Conservation (phyloP, 2,329 filamentous ascomycete genomes). For the Talaromyces sp. region DNA sequence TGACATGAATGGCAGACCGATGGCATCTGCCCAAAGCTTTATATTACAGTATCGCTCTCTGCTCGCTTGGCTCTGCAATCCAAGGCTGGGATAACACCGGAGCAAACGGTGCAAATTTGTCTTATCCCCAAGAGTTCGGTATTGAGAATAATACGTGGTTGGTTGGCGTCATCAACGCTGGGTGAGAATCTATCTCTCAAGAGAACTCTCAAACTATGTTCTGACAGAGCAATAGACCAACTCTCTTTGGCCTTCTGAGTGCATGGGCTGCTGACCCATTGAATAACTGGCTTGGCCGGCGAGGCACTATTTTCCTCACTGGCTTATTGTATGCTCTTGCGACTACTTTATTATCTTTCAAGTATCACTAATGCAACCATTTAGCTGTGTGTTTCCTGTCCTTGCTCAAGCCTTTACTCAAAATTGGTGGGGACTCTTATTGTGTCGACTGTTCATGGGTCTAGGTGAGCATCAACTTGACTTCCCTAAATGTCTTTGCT, state of each 20-base stretch:
- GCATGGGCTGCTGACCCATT: constrained; percentile 61
- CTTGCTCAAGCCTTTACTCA: background rate
- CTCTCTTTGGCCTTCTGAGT: background rate
- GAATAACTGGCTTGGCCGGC: constrained; percentile 57
- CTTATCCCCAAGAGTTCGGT: constrained; percentile 42
- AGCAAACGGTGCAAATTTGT: constrained; percentile 50
- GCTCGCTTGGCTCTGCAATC: constrained; percentile 48
- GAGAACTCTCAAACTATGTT: background rate
- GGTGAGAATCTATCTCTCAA: background rate
- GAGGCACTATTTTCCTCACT: constrained; percentile 60
- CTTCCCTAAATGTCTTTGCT: background rate
- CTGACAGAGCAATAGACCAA: background rate
- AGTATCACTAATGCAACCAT: background rate
- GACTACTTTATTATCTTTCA: background rate
- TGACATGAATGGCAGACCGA: constrained; percentile 17
- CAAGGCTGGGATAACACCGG: constrained; percentile 43
- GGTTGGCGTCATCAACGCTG: constrained; percentile 61
- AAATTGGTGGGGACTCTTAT: background rate
- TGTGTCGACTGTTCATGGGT: background rate
- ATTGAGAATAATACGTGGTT: constrained; percentile 51
- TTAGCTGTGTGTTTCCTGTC: background rate
- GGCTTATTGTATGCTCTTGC: constrained; percentile 60
- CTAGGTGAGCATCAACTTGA: background rate
- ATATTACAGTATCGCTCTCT: constrained; percentile 48
- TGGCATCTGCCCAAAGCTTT: constrained; percentile 49